A percentile compares a stretch with the other conserved stretches of the same genome.
These are phyloP conservation scores for Persicaria tinctoria DNA, from an alignment of 148 eudicot genomes.

Conservation along the genomic window DNA sequence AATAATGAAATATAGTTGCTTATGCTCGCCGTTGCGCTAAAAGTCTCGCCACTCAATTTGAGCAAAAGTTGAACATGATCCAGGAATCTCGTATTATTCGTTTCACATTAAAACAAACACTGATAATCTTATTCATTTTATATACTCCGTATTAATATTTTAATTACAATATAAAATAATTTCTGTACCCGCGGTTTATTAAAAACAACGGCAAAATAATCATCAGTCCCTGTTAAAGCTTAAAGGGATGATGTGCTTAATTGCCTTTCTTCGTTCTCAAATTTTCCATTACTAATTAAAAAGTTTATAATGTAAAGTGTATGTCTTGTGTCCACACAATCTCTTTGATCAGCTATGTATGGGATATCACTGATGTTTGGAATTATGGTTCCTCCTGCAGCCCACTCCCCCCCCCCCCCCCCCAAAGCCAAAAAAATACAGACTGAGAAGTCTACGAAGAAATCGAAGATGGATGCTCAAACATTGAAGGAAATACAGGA, in stretches of 20 bases:
- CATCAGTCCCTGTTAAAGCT: background rate
- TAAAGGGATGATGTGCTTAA: background rate
- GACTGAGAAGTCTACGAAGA: too few relatives aligned
- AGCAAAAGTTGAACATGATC: slow-evolving; percentile 8
- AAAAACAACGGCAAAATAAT: background rate
- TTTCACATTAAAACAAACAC: background rate
- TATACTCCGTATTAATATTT: background rate
- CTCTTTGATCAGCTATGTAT: too few relatives aligned
- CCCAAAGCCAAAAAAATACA: too few relatives aligned
- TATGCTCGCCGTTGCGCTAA: slow-evolving; percentile 6
- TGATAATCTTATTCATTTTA: background rate
- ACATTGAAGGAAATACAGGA: too few relatives aligned
- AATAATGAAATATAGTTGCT: background rate
- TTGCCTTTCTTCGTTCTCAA: background rate
- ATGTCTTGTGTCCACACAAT: slow-evolving; percentile 1
- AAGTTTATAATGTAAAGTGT: background rate
- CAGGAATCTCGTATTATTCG: slow-evolving; percentile 10
- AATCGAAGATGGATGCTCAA: too few relatives aligned
- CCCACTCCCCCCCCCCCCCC: too few relatives aligned
- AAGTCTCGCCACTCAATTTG: slow-evolving; percentile 7
- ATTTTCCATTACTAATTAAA: background rate
- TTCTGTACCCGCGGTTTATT: background rate
- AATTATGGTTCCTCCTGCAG: too few relatives aligned
- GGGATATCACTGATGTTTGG: too few relatives aligned
- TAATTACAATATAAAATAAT: too few relatives aligned